Percentiles rank a stretch among this genome's conserved stretches.
phyloP scores from a whole-genome alignment of 1,284 basidiomycete species.

The Afroboletus lepidellus region DNA sequence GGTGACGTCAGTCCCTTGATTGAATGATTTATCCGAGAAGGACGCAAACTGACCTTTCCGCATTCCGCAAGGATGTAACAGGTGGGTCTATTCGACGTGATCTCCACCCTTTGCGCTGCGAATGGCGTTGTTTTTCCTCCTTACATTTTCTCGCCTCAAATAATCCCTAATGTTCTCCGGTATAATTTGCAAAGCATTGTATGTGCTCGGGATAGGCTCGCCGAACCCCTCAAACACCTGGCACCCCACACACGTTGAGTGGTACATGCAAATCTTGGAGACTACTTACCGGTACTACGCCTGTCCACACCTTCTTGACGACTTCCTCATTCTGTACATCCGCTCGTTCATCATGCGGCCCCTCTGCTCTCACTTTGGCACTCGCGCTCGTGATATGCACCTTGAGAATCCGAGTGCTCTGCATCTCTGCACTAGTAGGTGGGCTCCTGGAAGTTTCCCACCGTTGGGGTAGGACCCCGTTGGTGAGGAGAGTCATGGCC shows the following conservation, averaged over 20 bases:
- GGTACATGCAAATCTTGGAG: not conserved
- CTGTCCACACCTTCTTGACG: constrained; percentile 23
- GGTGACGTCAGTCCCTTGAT: too few relatives aligned
- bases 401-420: constrained; percentile 26
- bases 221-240: constrained; percentile 30
- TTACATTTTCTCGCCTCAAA: constrained; percentile 23
- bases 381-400: constrained; percentile 24
- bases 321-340: constrained; percentile 19
- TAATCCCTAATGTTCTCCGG: constrained; percentile 25
- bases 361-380: constrained; percentile 25
- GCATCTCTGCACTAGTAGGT: constrained; percentile 25
- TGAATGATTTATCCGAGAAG: not conserved
- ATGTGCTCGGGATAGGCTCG: constrained; percentile 23
- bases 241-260: not conserved
- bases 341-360: constrained; percentile 23
- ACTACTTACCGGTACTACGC: constrained; percentile 24
- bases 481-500: constrained; percentile 25
- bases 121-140: constrained; percentile 23
- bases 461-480: constrained; percentile 22
- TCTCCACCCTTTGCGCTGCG: constrained; percentile 16
- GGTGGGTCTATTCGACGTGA: not conserved
- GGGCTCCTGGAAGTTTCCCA: constrained; percentile 27
- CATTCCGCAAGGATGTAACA: not conserved
- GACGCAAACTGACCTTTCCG: not conserved
- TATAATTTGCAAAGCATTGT: constrained; percentile 18